Percentiles rank a stretch among this genome's conserved stretches.
These are phyloP conservation scores for Phytopythium aichiense DNA, from an alignment of 352 stramenopile genomes.

Conservation along the genomic window DNA sequence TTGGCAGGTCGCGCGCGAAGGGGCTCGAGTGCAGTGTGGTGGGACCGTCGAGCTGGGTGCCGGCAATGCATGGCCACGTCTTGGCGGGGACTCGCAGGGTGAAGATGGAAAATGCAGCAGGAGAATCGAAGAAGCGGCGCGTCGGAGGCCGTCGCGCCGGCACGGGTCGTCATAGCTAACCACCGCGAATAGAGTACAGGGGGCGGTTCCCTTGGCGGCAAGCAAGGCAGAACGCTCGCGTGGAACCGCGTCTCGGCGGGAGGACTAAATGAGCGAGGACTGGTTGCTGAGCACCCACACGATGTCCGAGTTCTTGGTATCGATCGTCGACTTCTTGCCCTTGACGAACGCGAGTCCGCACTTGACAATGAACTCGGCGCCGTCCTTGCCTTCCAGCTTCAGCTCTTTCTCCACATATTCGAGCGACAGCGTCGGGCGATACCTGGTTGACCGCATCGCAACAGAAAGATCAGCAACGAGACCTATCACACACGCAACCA, in stretches of 20 bases:
- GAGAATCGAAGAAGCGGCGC: not conserved
- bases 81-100: not conserved
- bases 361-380: slow-evolving; percentile 70
- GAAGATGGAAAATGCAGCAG: slow-evolving; percentile 2
- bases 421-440: slow-evolving; percentile 67
- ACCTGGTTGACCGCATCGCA: slow-evolving; percentile 27
- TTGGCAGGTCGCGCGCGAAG: not conserved
- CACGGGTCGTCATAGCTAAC: not conserved
- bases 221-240: not conserved
- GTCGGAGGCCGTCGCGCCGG: not conserved
- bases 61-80: not conserved
- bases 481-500: not conserved
- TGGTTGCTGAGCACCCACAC: slow-evolving; percentile 78
- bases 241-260: slow-evolving; percentile 1
- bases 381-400: slow-evolving; percentile 65
- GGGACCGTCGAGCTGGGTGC: not conserved
- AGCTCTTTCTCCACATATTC: slow-evolving; percentile 73
- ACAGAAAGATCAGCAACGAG: slow-evolving; percentile 12
- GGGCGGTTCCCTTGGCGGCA: not conserved
- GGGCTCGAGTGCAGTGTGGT: not conserved
- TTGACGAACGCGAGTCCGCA: slow-evolving; percentile 66
- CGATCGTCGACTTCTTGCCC: slow-evolving; percentile 55
- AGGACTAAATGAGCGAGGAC: slow-evolving; percentile 78
- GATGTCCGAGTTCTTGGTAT: slow-evolving; percentile 82
- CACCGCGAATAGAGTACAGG: not conserved